Percentiles rank a stretch among this genome's conserved stretches.
These are phyloP conservation scores for Singerocomus inundabilis DNA, from an alignment of 1,284 basidiomycete genomes.

Conservation along the genomic window DNA sequence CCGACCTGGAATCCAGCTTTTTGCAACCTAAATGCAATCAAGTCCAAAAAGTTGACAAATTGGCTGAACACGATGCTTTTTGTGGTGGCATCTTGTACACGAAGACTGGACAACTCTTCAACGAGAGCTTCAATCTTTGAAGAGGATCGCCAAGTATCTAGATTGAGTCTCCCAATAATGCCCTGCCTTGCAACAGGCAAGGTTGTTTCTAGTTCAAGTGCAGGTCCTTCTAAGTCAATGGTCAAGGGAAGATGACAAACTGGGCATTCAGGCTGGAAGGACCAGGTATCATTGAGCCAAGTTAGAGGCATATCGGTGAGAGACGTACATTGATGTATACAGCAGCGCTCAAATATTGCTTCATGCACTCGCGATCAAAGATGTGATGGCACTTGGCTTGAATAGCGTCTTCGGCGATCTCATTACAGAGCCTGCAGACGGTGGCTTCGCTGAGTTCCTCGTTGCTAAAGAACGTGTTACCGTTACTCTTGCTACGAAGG, in stretches of 20 bases:
- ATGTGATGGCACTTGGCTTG: slow-evolving; percentile 88
- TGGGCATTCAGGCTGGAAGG: slow-evolving; percentile 80
- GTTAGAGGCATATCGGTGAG: not conserved
- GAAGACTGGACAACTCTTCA: slow-evolving; percentile 87
- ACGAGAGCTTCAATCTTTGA: slow-evolving; percentile 97
- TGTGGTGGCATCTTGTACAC: slow-evolving; percentile 85
- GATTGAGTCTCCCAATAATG: slow-evolving; percentile 87
- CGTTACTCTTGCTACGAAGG: slow-evolving; percentile 81
- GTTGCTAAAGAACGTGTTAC: slow-evolving; percentile 51
- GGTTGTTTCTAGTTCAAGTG: slow-evolving; percentile 79
- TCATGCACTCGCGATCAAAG: slow-evolving; percentile 94
- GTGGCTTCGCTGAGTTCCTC: slow-evolving; percentile 69
- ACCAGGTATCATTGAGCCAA: slow-evolving; percentile 1
- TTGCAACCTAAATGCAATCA: slow-evolving; percentile 92
- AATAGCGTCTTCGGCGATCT: slow-evolving; percentile 97
- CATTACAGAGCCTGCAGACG: slow-evolving; percentile 93
- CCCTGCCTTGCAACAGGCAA: slow-evolving; percentile 74
- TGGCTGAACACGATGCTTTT: slow-evolving; percentile 98
- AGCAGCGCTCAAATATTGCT: slow-evolving; percentile 83
- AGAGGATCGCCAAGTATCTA: slow-evolving; percentile 90
- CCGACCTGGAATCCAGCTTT: slow-evolving; percentile 84
- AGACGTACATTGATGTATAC: slow-evolving; percentile 66
- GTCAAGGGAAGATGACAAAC: slow-evolving; percentile 93
- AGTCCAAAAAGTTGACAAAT: slow-evolving; percentile 87
- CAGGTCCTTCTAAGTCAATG: slow-evolving; percentile 93